Evolutionary conservation across 129 eudicot species (phyloP).

Genomic region (Daucus carota): DNA sequence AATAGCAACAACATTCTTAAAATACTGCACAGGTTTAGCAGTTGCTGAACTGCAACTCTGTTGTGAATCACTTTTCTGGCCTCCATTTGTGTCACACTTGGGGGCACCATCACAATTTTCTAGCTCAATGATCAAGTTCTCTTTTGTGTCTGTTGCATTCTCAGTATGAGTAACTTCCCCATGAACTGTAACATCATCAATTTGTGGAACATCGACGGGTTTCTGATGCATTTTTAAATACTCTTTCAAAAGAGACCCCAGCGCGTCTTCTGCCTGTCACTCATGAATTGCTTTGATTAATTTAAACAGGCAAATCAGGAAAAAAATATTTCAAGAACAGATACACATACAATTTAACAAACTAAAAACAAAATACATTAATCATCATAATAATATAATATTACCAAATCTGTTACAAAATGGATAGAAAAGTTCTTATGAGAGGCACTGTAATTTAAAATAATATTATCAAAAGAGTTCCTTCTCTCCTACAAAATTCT

Average conservation of each 20-base stretch:
- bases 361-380: neutral
- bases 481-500: neutral
- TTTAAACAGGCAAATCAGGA: neutral
- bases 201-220: constrained; percentile 24
- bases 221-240: constrained; percentile 39
- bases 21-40: constrained; percentile 24
- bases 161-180: constrained; percentile 26
- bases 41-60: constrained; percentile 18
- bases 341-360: neutral
- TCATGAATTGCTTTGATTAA: neutral
- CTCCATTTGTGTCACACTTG: constrained; percentile 15
- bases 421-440: no score
- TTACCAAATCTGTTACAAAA: no score
- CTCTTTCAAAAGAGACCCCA: constrained; percentile 84
- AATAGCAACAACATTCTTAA: constrained; percentile 80
- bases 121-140: constrained; percentile 16
- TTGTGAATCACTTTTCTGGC: constrained; percentile 13
- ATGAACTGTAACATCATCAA: constrained; percentile 23
- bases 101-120: constrained; percentile 18
- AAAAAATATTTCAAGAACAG: neutral
- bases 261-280: constrained; percentile 82
- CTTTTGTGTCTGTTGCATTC: constrained; percentile 16
- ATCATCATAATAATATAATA: no score
- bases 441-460: neutral
- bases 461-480: neutral